Percentiles rank a stretch among this genome's conserved stretches.
These are phyloP conservation scores for Umbelopsis sp. DNA, from an alignment of 371 early-diverging fungal species.

Conservation along the genomic window DNA sequence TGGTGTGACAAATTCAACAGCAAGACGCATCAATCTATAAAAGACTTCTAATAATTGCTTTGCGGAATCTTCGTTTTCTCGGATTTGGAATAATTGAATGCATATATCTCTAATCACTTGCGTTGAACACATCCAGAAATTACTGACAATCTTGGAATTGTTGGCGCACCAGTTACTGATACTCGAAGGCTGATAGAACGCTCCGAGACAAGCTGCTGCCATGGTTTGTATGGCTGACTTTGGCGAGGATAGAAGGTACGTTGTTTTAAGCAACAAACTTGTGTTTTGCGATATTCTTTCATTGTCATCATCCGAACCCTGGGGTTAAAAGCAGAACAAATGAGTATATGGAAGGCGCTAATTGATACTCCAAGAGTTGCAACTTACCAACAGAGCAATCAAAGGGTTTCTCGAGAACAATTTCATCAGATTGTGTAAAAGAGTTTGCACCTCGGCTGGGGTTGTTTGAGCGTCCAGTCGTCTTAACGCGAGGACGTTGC, in stretches of 20 bases:
- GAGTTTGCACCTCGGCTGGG: slow-evolving; percentile 36
- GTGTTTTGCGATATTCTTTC: not conserved
- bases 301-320: slow-evolving; percentile 23
- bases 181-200: slow-evolving; percentile 46
- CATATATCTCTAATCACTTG: slow-evolving; percentile 53
- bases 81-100: slow-evolving; percentile 22
- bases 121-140: slow-evolving; percentile 45
- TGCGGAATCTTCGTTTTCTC: slow-evolving; percentile 48
- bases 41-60: slow-evolving; percentile 56
- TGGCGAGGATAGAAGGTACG: not conserved
- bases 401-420: slow-evolving; percentile 66
- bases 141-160: slow-evolving; percentile 33
- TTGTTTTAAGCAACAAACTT: slow-evolving; percentile 9
- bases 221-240: slow-evolving; percentile 34
- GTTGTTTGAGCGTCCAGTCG: not conserved
- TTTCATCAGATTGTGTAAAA: slow-evolving; percentile 68
- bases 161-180: slow-evolving; percentile 62
- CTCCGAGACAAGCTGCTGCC: slow-evolving; percentile 44
- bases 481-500: not conserved
- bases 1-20: not conserved
- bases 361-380: not conserved
- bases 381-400: slow-evolving; percentile 58
- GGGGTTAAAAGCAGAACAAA: not conserved
- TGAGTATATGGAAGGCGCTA: not conserved
- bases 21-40: slow-evolving; percentile 50